Evolutionary conservation across 1,139 yeast genomes (phyloP).

Genomic region (Trichomonascaceae sp.): DNA sequence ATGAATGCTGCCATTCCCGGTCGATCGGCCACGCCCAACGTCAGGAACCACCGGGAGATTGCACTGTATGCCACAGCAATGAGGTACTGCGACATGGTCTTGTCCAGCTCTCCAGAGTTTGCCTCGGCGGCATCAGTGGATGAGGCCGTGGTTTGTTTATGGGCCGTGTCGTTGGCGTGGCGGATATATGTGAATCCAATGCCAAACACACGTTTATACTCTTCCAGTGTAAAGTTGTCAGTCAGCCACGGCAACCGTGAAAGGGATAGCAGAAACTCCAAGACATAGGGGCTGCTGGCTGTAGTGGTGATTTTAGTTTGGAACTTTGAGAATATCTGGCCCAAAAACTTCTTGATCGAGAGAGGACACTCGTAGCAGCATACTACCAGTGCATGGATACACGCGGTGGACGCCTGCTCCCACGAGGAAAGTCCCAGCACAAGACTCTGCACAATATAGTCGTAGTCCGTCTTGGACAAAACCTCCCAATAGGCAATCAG

Average conservation of each 20-base stretch:
- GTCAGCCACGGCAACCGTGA: constrained; percentile 56
- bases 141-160: constrained; percentile 6
- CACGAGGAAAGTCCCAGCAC: constrained; percentile 57
- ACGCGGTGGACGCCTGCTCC: constrained; percentile 69
- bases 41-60: constrained; percentile 61
- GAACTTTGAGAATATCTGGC: constrained; percentile 51
- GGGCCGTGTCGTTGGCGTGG: constrained; percentile 42
- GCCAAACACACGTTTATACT: constrained; percentile 68
- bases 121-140: constrained; percentile 20
- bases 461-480: constrained; percentile 53
- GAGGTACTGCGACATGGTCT: constrained; percentile 43
- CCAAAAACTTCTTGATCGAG: constrained; percentile 55
- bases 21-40: constrained; percentile 47
- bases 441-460: constrained; percentile 52
- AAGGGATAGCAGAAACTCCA: constrained; percentile 60
- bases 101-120: constrained; percentile 8
- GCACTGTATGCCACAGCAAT: constrained; percentile 54
- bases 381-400: constrained; percentile 60
- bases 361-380: constrained; percentile 74
- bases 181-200: constrained; percentile 72
- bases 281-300: constrained; percentile 57
- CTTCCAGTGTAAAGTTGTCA: constrained; percentile 63
- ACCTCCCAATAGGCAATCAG: constrained; percentile 51
- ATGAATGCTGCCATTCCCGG: constrained; percentile 49
- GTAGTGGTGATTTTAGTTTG: constrained; percentile 65